Evolutionary conservation across 352 stramenopile species (phyloP).

Genomic region (Globisporangium paroecandrum): DNA sequence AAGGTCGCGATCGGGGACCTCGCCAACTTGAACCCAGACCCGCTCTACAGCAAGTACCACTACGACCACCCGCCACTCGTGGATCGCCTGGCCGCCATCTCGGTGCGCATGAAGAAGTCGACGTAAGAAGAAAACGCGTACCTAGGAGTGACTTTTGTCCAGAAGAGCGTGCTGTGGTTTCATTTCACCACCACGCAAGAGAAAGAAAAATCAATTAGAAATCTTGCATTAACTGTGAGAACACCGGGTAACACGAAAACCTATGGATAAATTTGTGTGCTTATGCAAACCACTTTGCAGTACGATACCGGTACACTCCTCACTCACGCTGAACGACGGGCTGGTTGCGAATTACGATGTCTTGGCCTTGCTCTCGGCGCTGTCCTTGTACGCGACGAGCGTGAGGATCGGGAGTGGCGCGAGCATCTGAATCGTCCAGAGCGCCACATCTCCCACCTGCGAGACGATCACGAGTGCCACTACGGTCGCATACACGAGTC

Average conservation of each 20-base stretch:
- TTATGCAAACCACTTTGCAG: neutral
- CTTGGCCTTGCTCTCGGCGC: neutral
- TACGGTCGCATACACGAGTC: neutral
- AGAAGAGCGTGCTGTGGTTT: neutral
- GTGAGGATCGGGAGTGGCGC: conserved; percentile 3
- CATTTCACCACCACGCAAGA: neutral
- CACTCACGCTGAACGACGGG: neutral
- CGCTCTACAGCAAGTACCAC: conserved; percentile 1
- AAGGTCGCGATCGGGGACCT: conserved; percentile 5
- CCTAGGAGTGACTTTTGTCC: neutral
- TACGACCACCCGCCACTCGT: neutral
- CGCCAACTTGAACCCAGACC: conserved; percentile 2
- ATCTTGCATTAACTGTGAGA: neutral
- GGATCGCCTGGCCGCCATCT: neutral
- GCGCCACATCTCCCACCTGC: neutral
- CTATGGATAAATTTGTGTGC: neutral
- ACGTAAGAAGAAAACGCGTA: neutral
- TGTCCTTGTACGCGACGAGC: conserved; percentile 7
- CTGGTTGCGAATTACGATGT: neutral
- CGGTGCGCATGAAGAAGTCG: neutral
- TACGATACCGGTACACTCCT: neutral
- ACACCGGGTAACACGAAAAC: neutral
- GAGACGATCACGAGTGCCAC: neutral
- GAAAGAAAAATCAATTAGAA: neutral
- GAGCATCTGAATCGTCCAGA: conserved; percentile 4